Conservation (phyloP, 805 yeast genomes). For the Candida silvicultrix region DNA sequence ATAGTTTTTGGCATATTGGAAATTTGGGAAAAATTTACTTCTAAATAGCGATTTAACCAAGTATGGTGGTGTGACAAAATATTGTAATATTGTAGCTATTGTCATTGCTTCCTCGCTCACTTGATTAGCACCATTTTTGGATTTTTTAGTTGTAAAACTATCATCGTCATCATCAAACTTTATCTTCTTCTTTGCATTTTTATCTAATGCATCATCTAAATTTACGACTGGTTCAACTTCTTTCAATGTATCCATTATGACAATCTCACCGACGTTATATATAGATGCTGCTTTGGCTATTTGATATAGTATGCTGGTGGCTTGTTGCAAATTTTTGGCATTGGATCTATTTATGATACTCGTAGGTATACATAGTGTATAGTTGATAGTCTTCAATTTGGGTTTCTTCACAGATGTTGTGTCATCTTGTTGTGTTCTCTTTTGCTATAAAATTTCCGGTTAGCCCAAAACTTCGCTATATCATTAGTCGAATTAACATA, state of each 20-base stretch:
- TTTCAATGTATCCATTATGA: conserved; percentile 52
- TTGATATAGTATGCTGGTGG: conserved; percentile 68
- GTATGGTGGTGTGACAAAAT: conserved; percentile 80
- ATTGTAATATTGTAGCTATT: conserved; percentile 69
- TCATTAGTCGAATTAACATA: neutral
- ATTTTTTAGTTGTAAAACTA: conserved; percentile 7
- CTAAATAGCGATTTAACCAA: conserved; percentile 60
- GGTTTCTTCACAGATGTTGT: conserved; percentile 1
- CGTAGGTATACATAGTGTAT: conserved; percentile 70
- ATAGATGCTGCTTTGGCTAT: conserved; percentile 69
- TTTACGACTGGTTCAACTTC: conserved; percentile 13
- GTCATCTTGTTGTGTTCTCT: conserved; percentile 1
- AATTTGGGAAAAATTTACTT: conserved; percentile 35
- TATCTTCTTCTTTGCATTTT: conserved; percentile 21
- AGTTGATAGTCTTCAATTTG: conserved; percentile 21
- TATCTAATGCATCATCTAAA: conserved; percentile 17
- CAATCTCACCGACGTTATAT: conserved; percentile 67
- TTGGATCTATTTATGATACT: conserved; percentile 46
- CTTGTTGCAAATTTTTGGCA: conserved; percentile 65
- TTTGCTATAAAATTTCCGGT: neutral
- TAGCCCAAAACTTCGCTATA: neutral
- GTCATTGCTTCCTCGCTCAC: conserved; percentile 37
- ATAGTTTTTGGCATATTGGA: conserved; percentile 57
- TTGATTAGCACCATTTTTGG: conserved; percentile 9
- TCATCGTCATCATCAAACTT: conserved; percentile 27